Base-by-base conservation (phyloP, 2,329 filamentous ascomycete species). In the Lecanicillium sp. region DNA sequence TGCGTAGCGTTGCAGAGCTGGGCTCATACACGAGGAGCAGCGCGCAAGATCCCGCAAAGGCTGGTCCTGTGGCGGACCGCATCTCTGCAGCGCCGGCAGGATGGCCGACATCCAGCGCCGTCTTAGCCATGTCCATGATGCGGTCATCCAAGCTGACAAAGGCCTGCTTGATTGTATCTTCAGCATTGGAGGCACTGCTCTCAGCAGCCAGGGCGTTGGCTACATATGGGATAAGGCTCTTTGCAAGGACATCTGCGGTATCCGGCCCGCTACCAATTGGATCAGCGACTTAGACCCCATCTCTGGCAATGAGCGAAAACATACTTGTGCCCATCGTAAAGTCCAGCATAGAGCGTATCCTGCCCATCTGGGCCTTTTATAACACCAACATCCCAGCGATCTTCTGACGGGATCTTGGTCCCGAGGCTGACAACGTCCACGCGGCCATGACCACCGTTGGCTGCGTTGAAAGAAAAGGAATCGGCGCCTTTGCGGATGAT, bases 301-400 rank as follows among this genome's bases (percentile, higher is more conserved):
- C 25, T 28, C 33, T 5, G 12, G 4, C 25, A 29, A 27, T 17
- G 15, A 4, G 20, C 10, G 30, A 13, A n/a, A n/a, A 28, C 36
- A 13, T 33, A 38, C 36, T 38, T 38, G 13, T 38, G 36, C 14
- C 36, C 36, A 19, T 38, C 36, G n/a, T 33, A 38, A 17, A 38
- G 5, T 13, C 36, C 36, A 11, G 20, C 29, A 32, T 38, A 38
- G 14, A 38, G 17, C 10, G 29, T 38, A 17, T 33, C 20, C 11
- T 14, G 29, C 4, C 29, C 29, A 7, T 27, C 15, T 18, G 29
- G 5, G 14, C 17, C 29, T 14, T 7, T 25, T 11, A 32, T 17
- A 15, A 33, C 12, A 11, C 19, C 29, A 12, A 38, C 29, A 28
- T 38, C 36, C 36, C 36, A 38, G 11, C 14, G 20, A 28, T 38